Conservation (phyloP, 169 alveolate species). For the Plasmodium berghei region DNA sequence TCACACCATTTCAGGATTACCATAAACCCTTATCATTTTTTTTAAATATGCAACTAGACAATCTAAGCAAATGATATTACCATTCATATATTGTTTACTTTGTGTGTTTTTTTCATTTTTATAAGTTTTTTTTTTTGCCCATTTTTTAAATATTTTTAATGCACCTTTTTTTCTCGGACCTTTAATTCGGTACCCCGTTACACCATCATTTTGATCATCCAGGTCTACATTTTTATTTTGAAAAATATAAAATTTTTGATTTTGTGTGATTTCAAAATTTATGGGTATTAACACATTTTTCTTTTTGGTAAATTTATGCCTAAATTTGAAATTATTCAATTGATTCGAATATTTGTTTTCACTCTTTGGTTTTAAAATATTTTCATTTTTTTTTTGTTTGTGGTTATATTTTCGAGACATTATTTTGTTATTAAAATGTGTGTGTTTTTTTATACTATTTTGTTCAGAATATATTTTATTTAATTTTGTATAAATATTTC, state of each 20-base stretch:
- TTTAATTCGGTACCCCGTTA: conserved; percentile 36
- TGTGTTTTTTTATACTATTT: conserved; percentile 16
- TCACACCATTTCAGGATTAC: conserved; percentile 47
- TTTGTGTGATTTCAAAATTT: too few species aligned
- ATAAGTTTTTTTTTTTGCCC: conserved; percentile 10
- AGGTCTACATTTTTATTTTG: too few species aligned
- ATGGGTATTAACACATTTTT: too few species aligned
- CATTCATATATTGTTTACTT: conserved; percentile 33
- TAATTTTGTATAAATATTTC: conserved; percentile 25
- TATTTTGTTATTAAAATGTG: conserved; percentile 7
- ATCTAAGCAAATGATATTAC: conserved; percentile 64
- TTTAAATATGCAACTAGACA: conserved; percentile 36
- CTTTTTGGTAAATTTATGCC: too few species aligned
- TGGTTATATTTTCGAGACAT: background rate
- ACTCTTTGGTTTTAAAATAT: background rate
- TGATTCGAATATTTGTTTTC: background rate
- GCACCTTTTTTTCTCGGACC: conserved; percentile 6
- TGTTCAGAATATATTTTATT: conserved; percentile 6
- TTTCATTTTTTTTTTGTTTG: background rate
- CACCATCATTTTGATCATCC: too few species aligned
- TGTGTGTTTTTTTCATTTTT: background rate
- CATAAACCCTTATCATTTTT: conserved; percentile 54
- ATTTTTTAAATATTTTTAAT: background rate
- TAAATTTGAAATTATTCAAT: too few species aligned
- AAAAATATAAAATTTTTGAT: too few species aligned